Conservation (phyloP, 805 yeast species). For the Martiniozyma abietophila region DNA sequence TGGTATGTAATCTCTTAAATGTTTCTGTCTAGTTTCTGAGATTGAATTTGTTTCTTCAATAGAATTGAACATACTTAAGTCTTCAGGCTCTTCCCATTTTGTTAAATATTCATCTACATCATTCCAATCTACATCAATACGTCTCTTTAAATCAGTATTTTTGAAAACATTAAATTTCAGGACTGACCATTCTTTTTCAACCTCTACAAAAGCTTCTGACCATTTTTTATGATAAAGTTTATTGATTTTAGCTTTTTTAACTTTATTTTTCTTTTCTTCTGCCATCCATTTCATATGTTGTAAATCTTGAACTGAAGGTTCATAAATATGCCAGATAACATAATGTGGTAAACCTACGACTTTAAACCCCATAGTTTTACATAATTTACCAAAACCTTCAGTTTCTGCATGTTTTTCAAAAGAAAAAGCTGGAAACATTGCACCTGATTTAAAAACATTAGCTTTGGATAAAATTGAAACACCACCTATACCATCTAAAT, state of each 20-base stretch:
- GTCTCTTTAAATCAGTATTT: conserved; percentile 56
- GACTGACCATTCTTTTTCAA: conserved; percentile 58
- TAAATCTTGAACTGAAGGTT: conserved; percentile 80
- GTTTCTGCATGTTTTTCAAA: conserved; percentile 83
- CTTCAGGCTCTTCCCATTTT: conserved; percentile 14
- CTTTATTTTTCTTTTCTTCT: conserved; percentile 51
- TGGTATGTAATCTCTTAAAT: conserved; percentile 13
- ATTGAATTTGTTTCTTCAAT: conserved; percentile 9
- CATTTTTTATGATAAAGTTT: conserved; percentile 66
- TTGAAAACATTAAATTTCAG: conserved; percentile 66
- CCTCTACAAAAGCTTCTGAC: conserved; percentile 76
- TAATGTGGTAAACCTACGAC: conserved; percentile 90
- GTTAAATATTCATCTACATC: conserved; percentile 43
- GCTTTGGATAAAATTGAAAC: conserved; percentile 75
- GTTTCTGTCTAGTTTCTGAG: conserved; percentile 7
- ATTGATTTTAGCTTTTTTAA: conserved; percentile 55
- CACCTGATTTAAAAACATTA: conserved; percentile 64
- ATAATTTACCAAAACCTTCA: conserved; percentile 80
- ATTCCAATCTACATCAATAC: conserved; percentile 57
- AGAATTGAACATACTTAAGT: conserved; percentile 7
- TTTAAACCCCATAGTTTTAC: conserved; percentile 64
- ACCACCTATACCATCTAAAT: conserved; percentile 81
- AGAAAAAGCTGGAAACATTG: conserved; percentile 79
- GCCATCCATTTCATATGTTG: conserved; percentile 82
- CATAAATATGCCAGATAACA: conserved; percentile 85